Evolutionary conservation across 495 filamentous ascomycete genomes (phyloP).

Genomic region (Poronia punctata): DNA sequence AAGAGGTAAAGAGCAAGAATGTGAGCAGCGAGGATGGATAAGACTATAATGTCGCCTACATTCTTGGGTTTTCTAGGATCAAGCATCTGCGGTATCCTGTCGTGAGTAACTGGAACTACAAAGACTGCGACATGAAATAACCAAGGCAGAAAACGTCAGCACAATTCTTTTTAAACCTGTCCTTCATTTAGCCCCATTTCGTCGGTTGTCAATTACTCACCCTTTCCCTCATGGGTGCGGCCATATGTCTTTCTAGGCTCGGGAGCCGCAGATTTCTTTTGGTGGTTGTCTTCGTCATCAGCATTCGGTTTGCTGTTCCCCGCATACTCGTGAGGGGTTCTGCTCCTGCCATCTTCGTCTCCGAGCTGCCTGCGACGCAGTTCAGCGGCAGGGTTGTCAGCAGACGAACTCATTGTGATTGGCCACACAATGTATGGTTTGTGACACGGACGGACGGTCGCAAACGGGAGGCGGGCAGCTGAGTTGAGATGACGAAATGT

Average conservation of each 20-base stretch:
- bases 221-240: slow-evolving; percentile 80
- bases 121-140: slow-evolving; percentile 57
- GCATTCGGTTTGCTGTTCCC: slow-evolving; percentile 1
- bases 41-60: slow-evolving; percentile 71
- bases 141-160: slow-evolving; percentile 1
- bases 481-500: slow-evolving; percentile 8
- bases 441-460: neutral
- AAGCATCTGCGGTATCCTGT: slow-evolving; percentile 96
- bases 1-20: slow-evolving; percentile 65
- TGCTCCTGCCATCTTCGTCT: neutral
- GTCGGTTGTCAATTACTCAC: slow-evolving; percentile 48
- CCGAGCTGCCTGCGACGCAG: slow-evolving; percentile 10
- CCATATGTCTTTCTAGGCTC: slow-evolving; percentile 76
- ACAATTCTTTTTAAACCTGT: neutral
- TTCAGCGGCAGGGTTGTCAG: slow-evolving; percentile 9
- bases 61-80: slow-evolving; percentile 96
- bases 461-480: too few species aligned
- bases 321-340: slow-evolving; percentile 5
- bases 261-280: slow-evolving; percentile 24
- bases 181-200: too few species aligned
- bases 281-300: slow-evolving; percentile 10
- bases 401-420: slow-evolving; percentile 12
- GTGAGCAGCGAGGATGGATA: slow-evolving; percentile 71
- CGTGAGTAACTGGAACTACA: slow-evolving; percentile 90
- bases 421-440: neutral